These are phyloP conservation scores for Exobasidium rhododendri DNA, from an alignment of 1,284 basidiomycete genomes.

Conservation along the genomic window DNA sequence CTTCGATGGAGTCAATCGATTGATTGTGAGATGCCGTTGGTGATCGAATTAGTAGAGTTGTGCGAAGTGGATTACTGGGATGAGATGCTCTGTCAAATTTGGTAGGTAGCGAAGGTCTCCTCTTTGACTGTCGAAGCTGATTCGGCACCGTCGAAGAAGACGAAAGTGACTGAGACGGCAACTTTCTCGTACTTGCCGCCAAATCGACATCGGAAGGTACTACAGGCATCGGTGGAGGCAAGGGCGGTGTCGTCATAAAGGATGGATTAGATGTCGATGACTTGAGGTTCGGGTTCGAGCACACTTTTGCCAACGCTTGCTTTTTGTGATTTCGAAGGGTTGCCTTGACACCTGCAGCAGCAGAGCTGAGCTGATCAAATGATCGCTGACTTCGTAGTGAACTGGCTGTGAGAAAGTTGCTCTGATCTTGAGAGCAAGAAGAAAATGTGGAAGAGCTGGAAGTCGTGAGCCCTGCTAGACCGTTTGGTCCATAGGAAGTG, in stretches of 20 bases:
- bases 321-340: slow-evolving; percentile 17
- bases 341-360: slow-evolving; percentile 19
- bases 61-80: slow-evolving; percentile 41
- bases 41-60: slow-evolving; percentile 21
- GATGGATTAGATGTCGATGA: background rate
- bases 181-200: background rate
- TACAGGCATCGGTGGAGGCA: slow-evolving; percentile 15
- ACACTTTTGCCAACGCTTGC: slow-evolving; percentile 21
- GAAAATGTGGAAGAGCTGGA: slow-evolving; percentile 1
- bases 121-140: slow-evolving; percentile 9
- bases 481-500: slow-evolving; percentile 35
- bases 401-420: background rate
- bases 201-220: slow-evolving; percentile 9
- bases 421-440: background rate
- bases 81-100: slow-evolving; percentile 45
- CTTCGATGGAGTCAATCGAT: slow-evolving; percentile 2
- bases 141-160: background rate
- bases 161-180: background rate
- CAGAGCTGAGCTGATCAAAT: slow-evolving; percentile 16
- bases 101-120: slow-evolving; percentile 39
- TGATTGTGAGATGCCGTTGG: background rate
- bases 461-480: slow-evolving; percentile 26
- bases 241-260: slow-evolving; percentile 9
- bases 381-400: slow-evolving; percentile 12
- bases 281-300: slow-evolving; percentile 37